Evolutionary conservation across 805 yeast species (phyloP).

Genomic region (Teunomyces panamensis): DNA sequence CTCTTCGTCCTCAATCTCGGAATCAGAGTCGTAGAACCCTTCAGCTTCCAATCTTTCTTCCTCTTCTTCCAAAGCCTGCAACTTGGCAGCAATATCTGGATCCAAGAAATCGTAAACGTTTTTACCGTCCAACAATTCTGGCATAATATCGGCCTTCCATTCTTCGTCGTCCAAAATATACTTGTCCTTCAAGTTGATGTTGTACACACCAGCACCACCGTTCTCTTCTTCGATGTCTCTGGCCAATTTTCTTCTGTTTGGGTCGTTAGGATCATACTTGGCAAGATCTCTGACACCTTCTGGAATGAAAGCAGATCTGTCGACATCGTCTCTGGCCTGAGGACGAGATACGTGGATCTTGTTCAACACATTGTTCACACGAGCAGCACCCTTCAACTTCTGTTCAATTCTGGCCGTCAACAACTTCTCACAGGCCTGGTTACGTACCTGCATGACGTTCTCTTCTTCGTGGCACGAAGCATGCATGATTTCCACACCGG

Average conservation of each 20-base stretch:
- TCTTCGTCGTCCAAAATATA: constrained; percentile 92
- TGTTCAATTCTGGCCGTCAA: constrained; percentile 95
- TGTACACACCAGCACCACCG: constrained; percentile 99
- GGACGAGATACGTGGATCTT: constrained; percentile 95
- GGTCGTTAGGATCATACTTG: constrained; percentile 77
- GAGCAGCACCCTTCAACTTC: constrained; percentile 88
- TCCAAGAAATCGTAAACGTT: constrained; percentile 97
- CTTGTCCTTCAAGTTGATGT: constrained; percentile 87
- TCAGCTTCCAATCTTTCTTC: constrained; percentile 90
- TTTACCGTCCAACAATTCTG: constrained; percentile 93
- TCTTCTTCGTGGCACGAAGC: constrained; percentile 93
- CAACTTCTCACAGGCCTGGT: constrained; percentile 95
- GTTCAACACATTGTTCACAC: constrained; percentile 85
- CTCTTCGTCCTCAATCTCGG: constrained; percentile 54
- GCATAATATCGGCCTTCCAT: constrained; percentile 97
- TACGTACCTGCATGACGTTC: constrained; percentile 92
- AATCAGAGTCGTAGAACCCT: constrained; percentile 93
- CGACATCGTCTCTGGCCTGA: constrained; percentile 78
- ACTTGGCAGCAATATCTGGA: constrained; percentile 89
- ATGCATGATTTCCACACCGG: constrained; percentile 89
- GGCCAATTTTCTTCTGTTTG: constrained; percentile 76
- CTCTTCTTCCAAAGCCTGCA: constrained; percentile 94
- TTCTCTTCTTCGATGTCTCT: constrained; percentile 89
- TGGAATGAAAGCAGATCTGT: constrained; percentile 79
- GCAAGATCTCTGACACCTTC: constrained; percentile 59